Evolutionary conservation across 805 yeast species (phyloP).

Genomic region (Teunomyces funiuensis): DNA sequence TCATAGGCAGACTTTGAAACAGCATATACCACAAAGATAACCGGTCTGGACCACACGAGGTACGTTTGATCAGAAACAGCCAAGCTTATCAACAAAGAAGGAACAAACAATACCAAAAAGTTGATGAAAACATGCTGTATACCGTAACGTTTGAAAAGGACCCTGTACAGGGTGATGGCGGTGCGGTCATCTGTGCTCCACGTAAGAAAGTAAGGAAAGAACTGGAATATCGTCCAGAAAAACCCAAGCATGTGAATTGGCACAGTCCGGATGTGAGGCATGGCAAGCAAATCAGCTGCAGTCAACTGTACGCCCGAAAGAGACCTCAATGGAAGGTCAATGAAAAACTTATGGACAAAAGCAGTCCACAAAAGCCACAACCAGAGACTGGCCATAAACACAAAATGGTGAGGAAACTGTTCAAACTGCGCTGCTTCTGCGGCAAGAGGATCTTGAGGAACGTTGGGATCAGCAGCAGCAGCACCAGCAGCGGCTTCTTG

Average conservation of each 20-base stretch:
- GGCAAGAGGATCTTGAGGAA: background rate
- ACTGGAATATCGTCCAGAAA: constrained; percentile 22
- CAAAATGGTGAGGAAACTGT: background rate
- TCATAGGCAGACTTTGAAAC: background rate
- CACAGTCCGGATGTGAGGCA: constrained; percentile 3
- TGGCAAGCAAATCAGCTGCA: background rate
- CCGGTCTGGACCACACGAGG: background rate
- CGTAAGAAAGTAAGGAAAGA: constrained; percentile 1
- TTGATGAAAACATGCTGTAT: background rate
- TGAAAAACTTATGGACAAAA: constrained; percentile 19
- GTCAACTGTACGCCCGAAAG: background rate
- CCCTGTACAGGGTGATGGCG: background rate
- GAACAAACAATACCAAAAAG: background rate
- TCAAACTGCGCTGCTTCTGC: background rate
- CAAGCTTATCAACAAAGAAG: background rate
- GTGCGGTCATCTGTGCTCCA: background rate
- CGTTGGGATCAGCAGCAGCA: background rate
- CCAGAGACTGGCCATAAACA: background rate
- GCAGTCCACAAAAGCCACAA: constrained; percentile 21
- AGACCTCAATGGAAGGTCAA: constrained; percentile 21
- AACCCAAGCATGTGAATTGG: constrained; percentile 17
- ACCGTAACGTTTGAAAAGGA: background rate
- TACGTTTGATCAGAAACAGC: background rate
- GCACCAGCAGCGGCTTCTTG: background rate
- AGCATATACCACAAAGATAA: background rate